phyloP scores from a whole-genome alignment of 768 basidiomycete genomes.

The Boletellus emodensis region DNA sequence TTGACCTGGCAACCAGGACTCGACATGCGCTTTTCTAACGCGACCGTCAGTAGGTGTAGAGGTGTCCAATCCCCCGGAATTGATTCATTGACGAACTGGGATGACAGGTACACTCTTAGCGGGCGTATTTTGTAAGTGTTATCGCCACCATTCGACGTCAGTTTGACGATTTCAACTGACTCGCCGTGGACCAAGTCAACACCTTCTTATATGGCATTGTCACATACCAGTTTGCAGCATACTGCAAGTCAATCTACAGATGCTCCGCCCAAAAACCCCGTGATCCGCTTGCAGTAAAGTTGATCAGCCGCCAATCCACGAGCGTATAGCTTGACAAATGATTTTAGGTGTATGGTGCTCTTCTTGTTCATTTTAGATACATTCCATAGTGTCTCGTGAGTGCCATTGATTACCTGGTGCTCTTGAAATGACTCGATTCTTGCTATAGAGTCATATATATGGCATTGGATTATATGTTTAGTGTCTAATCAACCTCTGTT shows the following conservation, averaged over 20 bases:
- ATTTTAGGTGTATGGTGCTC: conserved; percentile 7
- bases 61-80: no score
- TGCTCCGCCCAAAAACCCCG: not conserved
- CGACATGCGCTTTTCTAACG: not conserved
- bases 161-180: not conserved
- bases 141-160: not conserved
- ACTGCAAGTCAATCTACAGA: conserved; percentile 20
- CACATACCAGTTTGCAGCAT: conserved; percentile 38
- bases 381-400: conserved; percentile 15
- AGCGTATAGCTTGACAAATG: not conserved
- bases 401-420: not conserved
- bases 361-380: conserved; percentile 13
- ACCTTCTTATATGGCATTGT: conserved; percentile 38
- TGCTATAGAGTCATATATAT: conserved; percentile 10
- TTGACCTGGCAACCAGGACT: not conserved
- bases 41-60: not conserved
- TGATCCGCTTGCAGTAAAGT: conserved; percentile 8
- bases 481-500: not conserved
- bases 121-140: conserved; percentile 3
- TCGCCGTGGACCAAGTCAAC: conserved; percentile 9
- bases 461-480: conserved; percentile 10
- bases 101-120: conserved; percentile 9
- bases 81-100: not conserved
- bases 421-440: not conserved
- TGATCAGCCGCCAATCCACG: not conserved